A percentile compares a stretch with the other conserved stretches of the same genome.
These are phyloP conservation scores for Fusarium tuaranense DNA, from an alignment of 2,329 filamentous ascomycete genomes.

Conservation along the genomic window DNA sequence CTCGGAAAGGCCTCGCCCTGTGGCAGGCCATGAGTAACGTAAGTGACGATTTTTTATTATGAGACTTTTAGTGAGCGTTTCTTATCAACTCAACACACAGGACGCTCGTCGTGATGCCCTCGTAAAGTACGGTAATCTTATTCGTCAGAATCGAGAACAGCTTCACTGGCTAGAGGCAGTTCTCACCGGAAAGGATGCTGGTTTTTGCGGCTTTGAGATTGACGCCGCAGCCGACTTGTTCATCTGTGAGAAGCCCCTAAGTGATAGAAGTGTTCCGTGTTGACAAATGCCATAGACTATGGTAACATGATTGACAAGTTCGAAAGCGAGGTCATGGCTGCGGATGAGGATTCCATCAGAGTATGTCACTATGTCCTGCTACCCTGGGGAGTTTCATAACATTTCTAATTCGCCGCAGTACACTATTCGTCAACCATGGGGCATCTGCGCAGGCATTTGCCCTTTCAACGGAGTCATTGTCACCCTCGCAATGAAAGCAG, in stretches of 20 bases:
- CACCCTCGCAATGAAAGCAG: background rate
- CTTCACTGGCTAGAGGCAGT: background rate
- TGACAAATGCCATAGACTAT: background rate
- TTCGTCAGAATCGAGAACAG: background rate
- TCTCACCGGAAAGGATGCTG: background rate
- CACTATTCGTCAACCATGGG: background rate
- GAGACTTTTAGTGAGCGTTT: background rate
- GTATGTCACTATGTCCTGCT: background rate
- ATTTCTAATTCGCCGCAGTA: background rate
- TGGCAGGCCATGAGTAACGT: background rate
- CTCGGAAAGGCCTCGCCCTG: background rate
- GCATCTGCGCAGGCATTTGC: background rate
- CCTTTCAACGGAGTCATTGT: background rate
- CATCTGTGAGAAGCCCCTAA: background rate
- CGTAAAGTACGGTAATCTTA: background rate
- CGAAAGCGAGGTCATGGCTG: background rate
- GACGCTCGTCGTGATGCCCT: background rate
- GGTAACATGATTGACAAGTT: background rate
- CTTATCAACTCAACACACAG: background rate
- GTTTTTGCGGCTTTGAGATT: background rate
- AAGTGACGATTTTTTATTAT: background rate
- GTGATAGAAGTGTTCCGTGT: background rate
- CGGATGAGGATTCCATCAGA: background rate
- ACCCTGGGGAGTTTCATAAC: background rate
- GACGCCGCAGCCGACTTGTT: background rate